Conservation (phyloP, 1,284 basidiomycete genomes). For the Ceratobasidium sp. region DNA sequence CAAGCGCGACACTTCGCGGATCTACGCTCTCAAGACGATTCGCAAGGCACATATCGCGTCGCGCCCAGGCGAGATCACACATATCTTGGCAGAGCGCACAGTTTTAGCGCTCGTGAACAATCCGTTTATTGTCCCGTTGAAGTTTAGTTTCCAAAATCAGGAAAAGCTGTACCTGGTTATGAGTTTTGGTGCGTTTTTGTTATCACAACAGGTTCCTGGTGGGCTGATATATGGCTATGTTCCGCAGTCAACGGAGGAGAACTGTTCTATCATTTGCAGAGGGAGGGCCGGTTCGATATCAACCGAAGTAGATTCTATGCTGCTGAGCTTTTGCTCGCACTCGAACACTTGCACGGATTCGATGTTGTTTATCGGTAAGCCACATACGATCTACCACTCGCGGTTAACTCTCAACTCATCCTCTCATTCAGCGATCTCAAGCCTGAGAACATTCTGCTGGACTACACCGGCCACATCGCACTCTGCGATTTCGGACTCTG, state of each 20-base stretch:
- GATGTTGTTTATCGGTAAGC: slow-evolving; percentile 95
- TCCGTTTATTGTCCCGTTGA: slow-evolving; percentile 98
- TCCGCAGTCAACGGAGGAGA: slow-evolving; percentile 93
- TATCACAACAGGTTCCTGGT: neutral
- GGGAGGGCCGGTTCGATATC: slow-evolving; percentile 97
- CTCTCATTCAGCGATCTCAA: slow-evolving; percentile 80
- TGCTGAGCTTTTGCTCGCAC: slow-evolving; percentile 91
- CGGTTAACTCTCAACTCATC: neutral
- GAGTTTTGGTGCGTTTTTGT: slow-evolving; percentile 79
- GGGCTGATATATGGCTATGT: neutral
- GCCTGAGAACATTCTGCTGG: slow-evolving; percentile 96
- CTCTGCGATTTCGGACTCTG: slow-evolving; percentile 99
- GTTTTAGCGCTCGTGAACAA: slow-evolving; percentile 98
- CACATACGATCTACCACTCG: neutral
- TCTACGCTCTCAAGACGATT: slow-evolving; percentile 99
- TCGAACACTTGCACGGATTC: slow-evolving; percentile 97
- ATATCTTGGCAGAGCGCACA: slow-evolving; percentile 96
- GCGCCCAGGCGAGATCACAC: slow-evolving; percentile 95
- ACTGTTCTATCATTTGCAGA: slow-evolving; percentile 96
- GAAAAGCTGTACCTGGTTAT: slow-evolving; percentile 98
- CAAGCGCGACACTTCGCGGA: slow-evolving; percentile 96
- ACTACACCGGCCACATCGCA: slow-evolving; percentile 98
- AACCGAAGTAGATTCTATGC: slow-evolving; percentile 95
- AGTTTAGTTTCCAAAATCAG: slow-evolving; percentile 98
- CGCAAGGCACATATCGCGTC: slow-evolving; percentile 99